Base-by-base conservation (phyloP, 2,329 filamentous ascomycete species). In the Pleomassaria siparia region DNA sequence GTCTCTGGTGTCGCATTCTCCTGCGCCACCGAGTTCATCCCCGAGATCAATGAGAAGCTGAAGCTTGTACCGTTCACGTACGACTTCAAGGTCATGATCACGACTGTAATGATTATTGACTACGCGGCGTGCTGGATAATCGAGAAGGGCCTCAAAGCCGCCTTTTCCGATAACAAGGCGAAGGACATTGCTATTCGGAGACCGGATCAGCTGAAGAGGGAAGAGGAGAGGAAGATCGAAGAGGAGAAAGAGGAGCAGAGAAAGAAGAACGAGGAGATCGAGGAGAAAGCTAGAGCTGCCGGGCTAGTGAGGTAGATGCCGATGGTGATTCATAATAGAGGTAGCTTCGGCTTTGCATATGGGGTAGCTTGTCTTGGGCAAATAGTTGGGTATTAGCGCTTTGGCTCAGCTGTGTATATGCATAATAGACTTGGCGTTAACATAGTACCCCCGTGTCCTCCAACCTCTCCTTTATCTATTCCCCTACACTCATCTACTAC, bases 11-110 rank as follows among this genome's bases (percentile, higher is more conserved):
- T 99, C 24, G 92, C 94, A 5, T 97, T 99, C 72, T 86, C 87
- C 39, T 96, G 92, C 74, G 92, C 91, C 6, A 95, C 92, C 1
- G 94, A 99, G 71, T 90, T 99, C 63, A 80, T 97, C 40, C 94
- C 94, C 2, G 94, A 97, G 69, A 85, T 99, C 72, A 99, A 97
- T 74, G 82, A 92, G 73, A 86, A 89, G 72, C 86, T 99, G 75
- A 90, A 88, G 66, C 84, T 99, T 1, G 94, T 99, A 4, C 89
- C 89, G 2, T 99, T 99, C 72, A 87, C 79, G 25, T 80, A 79
- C 2, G 89, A 95, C 61, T 99, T 99, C 81, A 96, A 95, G 79
- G 68, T 81, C 35, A 92, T 87, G 43, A 85, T 99, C 76, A 95
- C 90, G 0, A 72, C 76, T 0, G 80, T 89, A 63, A 99, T 99